Evolutionary conservation across 2,329 filamentous ascomycete species (phyloP).

Genomic region (Aspergillus eucalypticola): DNA sequence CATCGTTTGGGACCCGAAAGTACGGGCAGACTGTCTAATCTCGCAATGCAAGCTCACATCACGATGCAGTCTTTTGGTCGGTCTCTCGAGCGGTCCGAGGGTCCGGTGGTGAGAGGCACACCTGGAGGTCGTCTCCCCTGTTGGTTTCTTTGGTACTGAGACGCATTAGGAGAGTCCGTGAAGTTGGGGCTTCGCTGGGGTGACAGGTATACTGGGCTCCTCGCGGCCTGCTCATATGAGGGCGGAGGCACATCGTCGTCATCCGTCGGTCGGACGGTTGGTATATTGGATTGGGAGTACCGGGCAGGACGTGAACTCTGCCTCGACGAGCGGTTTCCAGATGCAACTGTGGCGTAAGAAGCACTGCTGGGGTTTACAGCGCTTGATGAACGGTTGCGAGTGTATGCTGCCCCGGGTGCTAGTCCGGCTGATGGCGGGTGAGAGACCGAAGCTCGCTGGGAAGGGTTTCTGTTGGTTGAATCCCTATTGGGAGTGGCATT

Average conservation of each 20-base stretch:
- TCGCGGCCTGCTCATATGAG: conserved; percentile 65
- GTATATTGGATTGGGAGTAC: conserved; percentile 16
- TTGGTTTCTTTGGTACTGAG: conserved; percentile 24
- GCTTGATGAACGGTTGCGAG: conserved; percentile 24
- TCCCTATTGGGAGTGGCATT: conserved; percentile 68
- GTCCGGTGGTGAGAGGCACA: conserved; percentile 14
- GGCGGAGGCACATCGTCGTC: conserved; percentile 61
- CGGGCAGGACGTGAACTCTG: conserved; percentile 20
- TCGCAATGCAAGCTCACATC: conserved; percentile 34
- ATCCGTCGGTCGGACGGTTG: conserved; percentile 35
- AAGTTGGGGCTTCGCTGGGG: conserved; percentile 43
- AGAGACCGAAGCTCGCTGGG: conserved; percentile 24
- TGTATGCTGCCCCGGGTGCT: conserved; percentile 10
- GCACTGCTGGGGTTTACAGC: conserved; percentile 20
- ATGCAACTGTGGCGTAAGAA: conserved; percentile 15
- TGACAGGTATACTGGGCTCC: conserved; percentile 56
- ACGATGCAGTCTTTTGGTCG: conserved; percentile 47
- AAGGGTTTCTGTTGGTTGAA: conserved; percentile 51
- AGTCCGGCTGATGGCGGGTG: conserved; percentile 21
- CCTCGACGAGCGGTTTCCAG: conserved; percentile 26
- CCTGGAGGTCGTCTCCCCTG: conserved; percentile 19
- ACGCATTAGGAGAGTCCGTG: conserved; percentile 24
- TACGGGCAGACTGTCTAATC: not conserved
- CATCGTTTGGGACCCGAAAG: not conserved
- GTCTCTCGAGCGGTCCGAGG: conserved; percentile 26